phyloP scores from a whole-genome alignment of 305 asterid species.

The Solanum aculeatissimum region DNA sequence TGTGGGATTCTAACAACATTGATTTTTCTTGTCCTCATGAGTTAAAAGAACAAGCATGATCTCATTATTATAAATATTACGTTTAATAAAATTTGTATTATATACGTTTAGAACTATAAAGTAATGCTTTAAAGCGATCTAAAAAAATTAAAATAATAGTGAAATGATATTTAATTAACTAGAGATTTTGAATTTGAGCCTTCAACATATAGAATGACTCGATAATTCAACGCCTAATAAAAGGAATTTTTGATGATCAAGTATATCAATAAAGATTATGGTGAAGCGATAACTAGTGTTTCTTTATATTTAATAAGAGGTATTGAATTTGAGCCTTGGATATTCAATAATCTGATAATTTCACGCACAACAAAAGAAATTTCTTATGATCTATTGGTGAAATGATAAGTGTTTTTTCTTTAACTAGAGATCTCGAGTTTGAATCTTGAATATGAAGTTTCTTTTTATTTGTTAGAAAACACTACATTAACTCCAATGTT shows the following conservation, averaged over 20 bases:
- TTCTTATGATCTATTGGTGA: neutral
- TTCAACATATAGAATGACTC: neutral
- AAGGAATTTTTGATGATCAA: too few species aligned
- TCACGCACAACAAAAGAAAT: neutral
- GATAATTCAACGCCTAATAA: too few species aligned
- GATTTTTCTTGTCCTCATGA: neutral
- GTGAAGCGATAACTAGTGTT: neutral
- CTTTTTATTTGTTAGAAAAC: neutral
- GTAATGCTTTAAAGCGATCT: neutral
- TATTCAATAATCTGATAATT: neutral
- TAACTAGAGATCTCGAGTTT: neutral
- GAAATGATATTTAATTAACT: too few species aligned
- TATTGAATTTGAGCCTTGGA: too few species aligned
- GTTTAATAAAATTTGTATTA: too few species aligned
- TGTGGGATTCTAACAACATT: neutral
- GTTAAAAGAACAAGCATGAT: neutral
- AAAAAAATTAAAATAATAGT: neutral
- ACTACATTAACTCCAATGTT: neutral
- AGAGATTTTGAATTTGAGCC: too few species aligned
- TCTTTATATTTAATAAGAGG: too few species aligned
- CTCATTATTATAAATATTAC: accelerated
- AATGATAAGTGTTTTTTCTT: neutral
- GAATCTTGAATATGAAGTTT: neutral
- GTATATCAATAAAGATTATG: neutral
- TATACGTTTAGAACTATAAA: neutral